Percentiles rank a stretch among this genome's conserved stretches.
These are phyloP conservation scores for Metarhizium brunneum DNA, from an alignment of 2,329 filamentous ascomycete genomes.

Conservation along the genomic window DNA sequence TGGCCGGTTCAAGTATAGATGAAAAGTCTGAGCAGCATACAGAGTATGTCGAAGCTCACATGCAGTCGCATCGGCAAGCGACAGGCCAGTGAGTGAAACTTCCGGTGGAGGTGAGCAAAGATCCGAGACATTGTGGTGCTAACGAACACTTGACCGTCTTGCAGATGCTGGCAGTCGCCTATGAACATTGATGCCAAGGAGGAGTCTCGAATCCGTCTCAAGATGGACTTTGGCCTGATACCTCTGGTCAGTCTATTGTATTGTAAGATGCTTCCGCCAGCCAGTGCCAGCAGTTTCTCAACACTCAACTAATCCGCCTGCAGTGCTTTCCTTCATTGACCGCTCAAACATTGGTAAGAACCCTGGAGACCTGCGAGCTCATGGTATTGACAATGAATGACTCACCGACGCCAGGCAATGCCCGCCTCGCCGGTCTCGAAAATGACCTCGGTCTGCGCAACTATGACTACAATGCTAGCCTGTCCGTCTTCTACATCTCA, in stretches of 20 bases:
- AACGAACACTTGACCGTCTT: background rate
- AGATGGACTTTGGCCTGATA: slow-evolving; percentile 56
- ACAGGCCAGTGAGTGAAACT: background rate
- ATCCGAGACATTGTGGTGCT: background rate
- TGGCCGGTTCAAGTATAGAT: background rate
- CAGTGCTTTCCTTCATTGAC: slow-evolving; percentile 44
- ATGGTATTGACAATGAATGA: background rate
- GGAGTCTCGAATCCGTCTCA: slow-evolving; percentile 46
- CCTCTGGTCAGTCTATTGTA: slow-evolving; percentile 57
- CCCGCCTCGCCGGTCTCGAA: slow-evolving; percentile 46
- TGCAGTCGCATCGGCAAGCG: background rate
- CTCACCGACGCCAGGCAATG: slow-evolving; percentile 36
- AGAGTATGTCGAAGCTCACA: background rate
- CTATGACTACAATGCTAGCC: slow-evolving; percentile 53
- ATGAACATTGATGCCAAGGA: slow-evolving; percentile 41
- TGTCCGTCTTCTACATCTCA: slow-evolving; percentile 54
- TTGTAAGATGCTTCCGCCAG: slow-evolving; percentile 20
- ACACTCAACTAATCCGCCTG: background rate
- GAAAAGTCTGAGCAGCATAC: background rate
- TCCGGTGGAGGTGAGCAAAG: too few species aligned
- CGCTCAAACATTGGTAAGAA: slow-evolving; percentile 53
- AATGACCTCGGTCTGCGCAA: slow-evolving; percentile 41
- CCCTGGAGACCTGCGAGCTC: background rate
- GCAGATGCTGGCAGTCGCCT: slow-evolving; percentile 38
- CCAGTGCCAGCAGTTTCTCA: background rate